phyloP scores from a whole-genome alignment of 2,329 filamentous ascomycete species.

The Penicillium concentricum region DNA sequence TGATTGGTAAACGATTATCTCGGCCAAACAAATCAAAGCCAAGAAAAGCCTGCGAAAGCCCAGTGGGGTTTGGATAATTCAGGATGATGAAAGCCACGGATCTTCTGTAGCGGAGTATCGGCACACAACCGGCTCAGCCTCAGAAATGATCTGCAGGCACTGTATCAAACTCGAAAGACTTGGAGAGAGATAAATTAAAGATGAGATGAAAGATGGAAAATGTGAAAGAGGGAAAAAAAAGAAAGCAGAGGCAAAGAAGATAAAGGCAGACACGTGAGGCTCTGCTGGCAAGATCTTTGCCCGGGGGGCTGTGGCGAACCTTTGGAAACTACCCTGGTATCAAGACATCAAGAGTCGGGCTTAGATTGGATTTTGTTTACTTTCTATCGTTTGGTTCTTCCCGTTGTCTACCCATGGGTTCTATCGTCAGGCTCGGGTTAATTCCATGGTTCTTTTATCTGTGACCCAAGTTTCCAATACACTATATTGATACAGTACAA shows the following conservation, averaged over 20 bases:
- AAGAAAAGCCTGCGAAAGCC: background rate
- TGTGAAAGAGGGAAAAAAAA: background rate
- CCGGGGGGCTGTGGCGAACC: conserved; percentile 11
- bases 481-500: background rate
- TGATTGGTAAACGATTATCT: conserved; percentile 18
- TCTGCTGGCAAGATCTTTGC: conserved; percentile 1
- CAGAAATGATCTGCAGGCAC: conserved; percentile 7
- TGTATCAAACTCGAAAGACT: background rate
- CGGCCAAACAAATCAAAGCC: conserved; percentile 4
- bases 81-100: conserved; percentile 5
- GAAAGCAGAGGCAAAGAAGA: conserved; percentile 4
- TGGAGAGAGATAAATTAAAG: background rate
- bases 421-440: background rate
- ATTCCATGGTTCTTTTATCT: background rate
- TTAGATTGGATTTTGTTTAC: conserved; percentile 3
- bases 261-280: conserved; percentile 17
- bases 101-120: conserved; percentile 8
- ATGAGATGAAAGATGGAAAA: background rate
- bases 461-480: background rate
- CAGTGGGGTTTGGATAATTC: conserved; percentile 5
- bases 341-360: background rate
- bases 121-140: conserved; percentile 7
- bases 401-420: conserved; percentile 6
- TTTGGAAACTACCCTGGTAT: background rate
- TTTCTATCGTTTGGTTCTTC: conserved; percentile 3